Evolutionary conservation across 306 rosid genomes (phyloP).

Genomic region (Arachis hypogaea): DNA sequence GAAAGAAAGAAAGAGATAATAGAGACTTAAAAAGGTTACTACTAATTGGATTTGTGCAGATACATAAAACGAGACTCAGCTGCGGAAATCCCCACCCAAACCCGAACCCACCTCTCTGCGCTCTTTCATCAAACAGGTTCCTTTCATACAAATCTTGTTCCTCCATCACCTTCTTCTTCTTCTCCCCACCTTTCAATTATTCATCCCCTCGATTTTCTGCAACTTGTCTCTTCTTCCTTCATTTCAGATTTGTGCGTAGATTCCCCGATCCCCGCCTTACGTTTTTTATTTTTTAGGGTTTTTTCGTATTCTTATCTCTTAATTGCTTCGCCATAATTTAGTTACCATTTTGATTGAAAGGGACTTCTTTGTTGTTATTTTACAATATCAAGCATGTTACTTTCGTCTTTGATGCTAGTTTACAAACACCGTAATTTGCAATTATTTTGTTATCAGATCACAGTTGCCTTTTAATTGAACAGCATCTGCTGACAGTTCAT

Average conservation of each 20-base stretch:
- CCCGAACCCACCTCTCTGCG: neutral
- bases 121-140: slow-evolving; percentile 46
- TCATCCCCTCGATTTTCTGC: neutral
- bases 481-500: neutral
- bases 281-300: slow-evolving; percentile 38
- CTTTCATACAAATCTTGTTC: neutral
- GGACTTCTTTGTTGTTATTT: neutral
- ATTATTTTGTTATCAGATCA: slow-evolving; percentile 27
- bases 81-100: slow-evolving; percentile 15
- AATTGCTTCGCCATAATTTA: neutral
- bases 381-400: neutral
- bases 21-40: slow-evolving; percentile 10
- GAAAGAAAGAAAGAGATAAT: neutral
- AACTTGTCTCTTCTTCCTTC: neutral
- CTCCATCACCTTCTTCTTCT: neutral
- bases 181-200: neutral
- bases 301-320: slow-evolving; percentile 4
- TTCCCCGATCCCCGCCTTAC: slow-evolving; percentile 27
- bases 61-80: neutral
- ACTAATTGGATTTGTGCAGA: slow-evolving; percentile 12
- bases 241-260: slow-evolving; percentile 25
- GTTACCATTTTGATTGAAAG: neutral
- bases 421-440: neutral
- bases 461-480: neutral
- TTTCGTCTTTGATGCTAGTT: neutral